Evolutionary conservation across 2,329 filamentous ascomycete genomes (phyloP), one percentile per base, ranked within the genome.

Genomic region (Pleomassaria siparia): DNA sequence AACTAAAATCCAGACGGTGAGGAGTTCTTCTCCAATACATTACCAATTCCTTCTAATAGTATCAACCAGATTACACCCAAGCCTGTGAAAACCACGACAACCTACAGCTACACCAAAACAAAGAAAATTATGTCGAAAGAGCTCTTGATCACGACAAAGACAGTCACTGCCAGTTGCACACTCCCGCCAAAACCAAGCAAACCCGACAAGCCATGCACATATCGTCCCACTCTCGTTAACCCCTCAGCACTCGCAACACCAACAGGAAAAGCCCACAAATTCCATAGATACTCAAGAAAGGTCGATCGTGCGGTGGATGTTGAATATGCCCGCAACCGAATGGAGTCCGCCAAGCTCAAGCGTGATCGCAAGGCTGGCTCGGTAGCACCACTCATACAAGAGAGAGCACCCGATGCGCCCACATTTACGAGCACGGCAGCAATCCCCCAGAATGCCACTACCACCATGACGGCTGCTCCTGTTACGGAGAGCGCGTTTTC

Each of bases 91-190:
- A 63, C 59, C 12, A 61, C 58, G 2, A 50, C 51, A 29, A 70
- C 67, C 0, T 62, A 58, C 28, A 63, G 62, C 3, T 55, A 56
- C 29, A 53, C 67, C 3, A 45, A 50, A 20, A 49, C 44, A 2
- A 36, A 13, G 7, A 28, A 30, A 1, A 54, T 56, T 1, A 56
- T 50, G 32, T 71, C 62, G 9, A 62, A 64, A 32, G 39, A 56
- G 1, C 53, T 65, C n/a, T 44, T 26, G 9, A 58, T 62, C 9
- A 64, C 55, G 1, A 72, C 69, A 1, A 62, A 65, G 39, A 74
- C 72, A 0, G 58, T 62, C 2, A 69, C 67, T 4, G 67, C 70
- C 12, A 65, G 61, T 6, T 75, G 72, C 62, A 72, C 66, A 8
- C 57, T 65, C 15, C 62, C 65, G 2, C 60, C 67, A 5, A 64